phyloP scores from a whole-genome alignment of 805 yeast species.

The Ascoidea rubescens region DNA sequence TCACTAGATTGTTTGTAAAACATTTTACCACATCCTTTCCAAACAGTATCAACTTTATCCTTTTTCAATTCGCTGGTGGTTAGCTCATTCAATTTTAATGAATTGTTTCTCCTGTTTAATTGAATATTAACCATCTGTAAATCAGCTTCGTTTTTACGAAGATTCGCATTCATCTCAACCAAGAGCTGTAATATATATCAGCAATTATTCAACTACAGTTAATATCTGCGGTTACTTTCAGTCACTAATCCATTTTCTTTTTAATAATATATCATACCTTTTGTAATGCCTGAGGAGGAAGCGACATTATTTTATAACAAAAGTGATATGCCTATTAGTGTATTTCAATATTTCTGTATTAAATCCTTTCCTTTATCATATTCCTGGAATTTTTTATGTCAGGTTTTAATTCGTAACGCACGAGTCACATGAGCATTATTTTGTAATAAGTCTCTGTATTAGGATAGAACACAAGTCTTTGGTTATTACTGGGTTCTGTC shows the following conservation, averaged over 20 bases:
- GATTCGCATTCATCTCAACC: constrained; percentile 5
- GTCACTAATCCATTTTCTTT: no score
- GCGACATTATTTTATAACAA: not conserved
- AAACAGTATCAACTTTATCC: constrained; percentile 1
- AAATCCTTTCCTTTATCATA: no score
- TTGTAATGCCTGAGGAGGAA: not conserved
- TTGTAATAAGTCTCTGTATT: no score
- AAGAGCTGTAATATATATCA: constrained; percentile 3
- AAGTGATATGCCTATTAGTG: no score
- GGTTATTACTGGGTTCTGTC: no score
- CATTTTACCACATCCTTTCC: constrained; percentile 12
- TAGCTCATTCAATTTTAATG: constrained; percentile 8
- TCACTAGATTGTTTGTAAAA: constrained; percentile 3
- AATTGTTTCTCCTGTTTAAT: constrained; percentile 6
- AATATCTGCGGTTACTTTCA: not conserved
- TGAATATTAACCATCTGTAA: constrained; percentile 9
- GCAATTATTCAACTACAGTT: not conserved
- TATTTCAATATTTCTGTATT: no score
- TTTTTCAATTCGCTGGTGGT: constrained; percentile 1
- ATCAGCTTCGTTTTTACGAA: constrained; percentile 10
- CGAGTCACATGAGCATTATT: no score
- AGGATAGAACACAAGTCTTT: no score
- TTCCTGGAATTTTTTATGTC: no score
- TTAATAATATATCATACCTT: not conserved
- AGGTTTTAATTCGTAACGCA: no score